Evolutionary conservation across 129 eudicot species (phyloP).

Genomic region (Centaurea solstitialis): DNA sequence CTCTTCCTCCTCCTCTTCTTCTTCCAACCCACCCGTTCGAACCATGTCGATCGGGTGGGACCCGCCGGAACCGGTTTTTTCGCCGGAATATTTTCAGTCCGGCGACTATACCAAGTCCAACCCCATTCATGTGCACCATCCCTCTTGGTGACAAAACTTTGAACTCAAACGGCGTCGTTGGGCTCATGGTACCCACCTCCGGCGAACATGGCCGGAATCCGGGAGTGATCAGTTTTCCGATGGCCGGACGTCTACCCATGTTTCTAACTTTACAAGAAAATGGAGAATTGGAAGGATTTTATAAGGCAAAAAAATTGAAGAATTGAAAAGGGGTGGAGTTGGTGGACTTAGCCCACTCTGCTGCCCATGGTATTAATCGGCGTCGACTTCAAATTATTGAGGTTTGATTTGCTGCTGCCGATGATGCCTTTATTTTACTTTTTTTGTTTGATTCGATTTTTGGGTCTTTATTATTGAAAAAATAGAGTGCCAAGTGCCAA

Average conservation of each 20-base stretch:
- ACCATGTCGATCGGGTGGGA: slow-evolving; percentile 53
- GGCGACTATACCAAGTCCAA: slow-evolving; percentile 78
- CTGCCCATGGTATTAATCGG: slow-evolving; percentile 44
- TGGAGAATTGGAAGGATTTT: not conserved
- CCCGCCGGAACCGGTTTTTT: slow-evolving; percentile 24
- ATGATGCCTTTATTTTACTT: not conserved
- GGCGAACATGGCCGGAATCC: slow-evolving; percentile 5
- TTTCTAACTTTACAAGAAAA: not conserved
- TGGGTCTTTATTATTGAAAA: not conserved
- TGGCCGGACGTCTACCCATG: slow-evolving; percentile 62
- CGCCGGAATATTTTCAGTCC: slow-evolving; percentile 55
- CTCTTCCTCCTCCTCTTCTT: slow-evolving; percentile 55
- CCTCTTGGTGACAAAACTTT: slow-evolving; percentile 58
- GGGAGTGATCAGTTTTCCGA: slow-evolving; percentile 44
- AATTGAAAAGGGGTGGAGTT: slow-evolving; percentile 33
- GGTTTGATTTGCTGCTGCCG: not conserved
- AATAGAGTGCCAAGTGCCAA: no score
- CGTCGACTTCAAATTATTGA: slow-evolving; percentile 23
- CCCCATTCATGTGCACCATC: slow-evolving; percentile 43
- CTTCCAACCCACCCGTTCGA: slow-evolving; percentile 31
- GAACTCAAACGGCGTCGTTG: slow-evolving; percentile 49
- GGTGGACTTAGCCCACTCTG: slow-evolving; percentile 72
- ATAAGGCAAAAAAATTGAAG: not conserved
- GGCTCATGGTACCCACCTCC: slow-evolving; percentile 40
- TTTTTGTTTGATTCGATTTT: slow-evolving; percentile 16